phyloP scores from a whole-genome alignment of 164 flowering plant species.

The Aristolochia fimbriata region DNA sequence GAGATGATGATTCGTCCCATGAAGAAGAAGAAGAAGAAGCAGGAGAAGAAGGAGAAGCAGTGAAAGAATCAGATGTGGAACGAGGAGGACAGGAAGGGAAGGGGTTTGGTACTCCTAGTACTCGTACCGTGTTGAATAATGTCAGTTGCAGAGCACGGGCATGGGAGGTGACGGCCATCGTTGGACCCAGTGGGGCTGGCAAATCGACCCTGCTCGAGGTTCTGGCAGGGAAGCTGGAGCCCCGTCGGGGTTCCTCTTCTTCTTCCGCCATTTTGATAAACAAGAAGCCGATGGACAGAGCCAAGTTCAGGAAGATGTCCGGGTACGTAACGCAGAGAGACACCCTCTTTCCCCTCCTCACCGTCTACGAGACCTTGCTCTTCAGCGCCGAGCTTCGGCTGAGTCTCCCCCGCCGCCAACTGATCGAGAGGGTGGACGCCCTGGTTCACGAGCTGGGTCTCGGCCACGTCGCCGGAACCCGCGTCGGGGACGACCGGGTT shows the following conservation, averaged over 20 bases:
- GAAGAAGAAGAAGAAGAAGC: not conserved
- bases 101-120: constrained; percentile 4
- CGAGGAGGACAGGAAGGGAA: not conserved
- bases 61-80: constrained; percentile 1
- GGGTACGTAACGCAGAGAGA: constrained; percentile 91
- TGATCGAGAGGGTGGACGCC: constrained; percentile 36
- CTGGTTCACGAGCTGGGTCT: constrained; percentile 67
- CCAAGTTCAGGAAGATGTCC: constrained; percentile 56
- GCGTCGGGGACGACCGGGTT: constrained; percentile 60
- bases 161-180: constrained; percentile 83
- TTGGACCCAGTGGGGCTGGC: constrained; percentile 96
- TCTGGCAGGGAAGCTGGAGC: constrained; percentile 52
- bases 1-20: constrained; percentile 4
- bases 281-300: constrained; percentile 33
- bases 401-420: constrained; percentile 22
- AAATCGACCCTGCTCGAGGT: constrained; percentile 74
- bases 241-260: constrained; percentile 14
- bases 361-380: constrained; percentile 79
- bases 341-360: constrained; percentile 77
- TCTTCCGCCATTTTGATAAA: constrained; percentile 43
- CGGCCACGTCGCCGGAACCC: constrained; percentile 39
- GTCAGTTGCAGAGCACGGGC: constrained; percentile 67
- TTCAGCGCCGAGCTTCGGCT: constrained; percentile 71
- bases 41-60: not conserved
- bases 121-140: constrained; percentile 39